These are phyloP conservation scores for Cinnamomum chago DNA, from an alignment of 164 flowering plant genomes.

Conservation along the genomic window DNA sequence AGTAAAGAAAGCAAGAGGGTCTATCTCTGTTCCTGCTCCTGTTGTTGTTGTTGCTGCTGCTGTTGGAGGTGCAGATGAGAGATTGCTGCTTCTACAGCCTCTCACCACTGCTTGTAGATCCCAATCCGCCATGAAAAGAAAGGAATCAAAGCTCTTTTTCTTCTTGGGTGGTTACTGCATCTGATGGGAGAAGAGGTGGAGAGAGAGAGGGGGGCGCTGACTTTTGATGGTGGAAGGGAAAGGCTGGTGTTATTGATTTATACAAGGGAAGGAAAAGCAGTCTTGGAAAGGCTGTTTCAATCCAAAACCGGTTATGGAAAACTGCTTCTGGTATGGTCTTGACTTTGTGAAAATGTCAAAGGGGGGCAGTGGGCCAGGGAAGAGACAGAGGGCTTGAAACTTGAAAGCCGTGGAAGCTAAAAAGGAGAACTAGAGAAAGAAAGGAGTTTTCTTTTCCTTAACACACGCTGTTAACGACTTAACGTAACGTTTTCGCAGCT, in stretches of 20 bases:
- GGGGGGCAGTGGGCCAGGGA: slow-evolving; percentile 3
- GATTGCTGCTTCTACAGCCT: slow-evolving; percentile 38
- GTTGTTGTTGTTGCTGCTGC: not conserved
- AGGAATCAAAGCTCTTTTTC: not conserved
- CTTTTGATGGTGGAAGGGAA: slow-evolving; percentile 37
- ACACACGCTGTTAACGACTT: no score
- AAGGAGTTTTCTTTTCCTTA: no score
- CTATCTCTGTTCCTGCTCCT: not conserved
- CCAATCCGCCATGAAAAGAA: slow-evolving; percentile 54
- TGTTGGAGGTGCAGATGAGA: slow-evolving; percentile 6
- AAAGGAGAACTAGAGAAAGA: no score
- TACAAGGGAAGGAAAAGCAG: slow-evolving; percentile 13
- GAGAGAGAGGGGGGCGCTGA: slow-evolving; percentile 62
- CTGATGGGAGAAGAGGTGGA: slow-evolving; percentile 10
- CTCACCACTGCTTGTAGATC: slow-evolving; percentile 95
- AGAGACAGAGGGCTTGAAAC: not conserved
- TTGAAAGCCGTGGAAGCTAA: no score
- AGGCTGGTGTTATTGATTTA: not conserved
- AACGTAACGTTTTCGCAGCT: no score
- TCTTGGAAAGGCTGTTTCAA: slow-evolving; percentile 1
- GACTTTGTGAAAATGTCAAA: slow-evolving; percentile 54
- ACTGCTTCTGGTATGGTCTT: slow-evolving; percentile 26
- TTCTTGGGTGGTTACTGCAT: not conserved
- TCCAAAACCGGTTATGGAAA: not conserved
- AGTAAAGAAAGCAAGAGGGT: slow-evolving; percentile 16